These are phyloP conservation scores for Tephrocybe sp. DNA, from an alignment of 768 basidiomycete genomes.

Conservation along the genomic window DNA sequence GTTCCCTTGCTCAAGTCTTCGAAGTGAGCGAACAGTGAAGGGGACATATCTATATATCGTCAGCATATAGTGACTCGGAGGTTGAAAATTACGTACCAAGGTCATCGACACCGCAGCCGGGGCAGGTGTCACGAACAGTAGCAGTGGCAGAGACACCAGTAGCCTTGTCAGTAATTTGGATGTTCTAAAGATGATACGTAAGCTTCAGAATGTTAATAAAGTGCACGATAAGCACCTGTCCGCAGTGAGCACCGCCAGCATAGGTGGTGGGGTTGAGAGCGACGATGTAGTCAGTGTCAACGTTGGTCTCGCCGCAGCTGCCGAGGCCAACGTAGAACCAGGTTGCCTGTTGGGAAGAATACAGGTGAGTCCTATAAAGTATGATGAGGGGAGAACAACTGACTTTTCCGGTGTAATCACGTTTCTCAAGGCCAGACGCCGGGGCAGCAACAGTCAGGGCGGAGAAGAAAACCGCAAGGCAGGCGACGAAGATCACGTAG, in stretches of 20 bases:
- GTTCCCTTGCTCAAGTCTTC: conserved; percentile 14
- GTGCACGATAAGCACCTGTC: conserved; percentile 13
- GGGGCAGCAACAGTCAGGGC: conserved; percentile 13
- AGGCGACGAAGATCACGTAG: conserved; percentile 11
- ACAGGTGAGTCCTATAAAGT: neutral
- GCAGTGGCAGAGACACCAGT: conserved; percentile 18
- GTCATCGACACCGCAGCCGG: conserved; percentile 18
- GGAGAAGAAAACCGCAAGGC: conserved; percentile 11
- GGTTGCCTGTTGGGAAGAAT: conserved; percentile 12
- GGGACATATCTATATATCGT: conserved; percentile 22
- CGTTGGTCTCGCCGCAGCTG: conserved; percentile 21
- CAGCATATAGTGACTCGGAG: neutral
- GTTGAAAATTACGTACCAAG: conserved; percentile 17
- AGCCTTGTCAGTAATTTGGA: conserved; percentile 16
- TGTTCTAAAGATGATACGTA: conserved; percentile 7
- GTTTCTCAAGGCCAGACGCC: conserved; percentile 7
- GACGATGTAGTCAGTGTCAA: conserved; percentile 24
- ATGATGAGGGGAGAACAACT: neutral
- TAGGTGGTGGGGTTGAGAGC: conserved; percentile 20
- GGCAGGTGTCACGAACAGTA: conserved; percentile 23
- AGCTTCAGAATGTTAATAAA: neutral
- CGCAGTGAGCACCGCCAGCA: conserved; percentile 20
- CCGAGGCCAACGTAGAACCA: conserved; percentile 26
- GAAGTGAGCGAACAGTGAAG: conserved; percentile 21
- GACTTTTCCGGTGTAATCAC: conserved; percentile 15